A percentile compares a stretch with the other conserved stretches of the same genome.
These are phyloP conservation scores for Pyrenophora teres DNA, from an alignment of 2,329 filamentous ascomycete species.

Conservation along the genomic window DNA sequence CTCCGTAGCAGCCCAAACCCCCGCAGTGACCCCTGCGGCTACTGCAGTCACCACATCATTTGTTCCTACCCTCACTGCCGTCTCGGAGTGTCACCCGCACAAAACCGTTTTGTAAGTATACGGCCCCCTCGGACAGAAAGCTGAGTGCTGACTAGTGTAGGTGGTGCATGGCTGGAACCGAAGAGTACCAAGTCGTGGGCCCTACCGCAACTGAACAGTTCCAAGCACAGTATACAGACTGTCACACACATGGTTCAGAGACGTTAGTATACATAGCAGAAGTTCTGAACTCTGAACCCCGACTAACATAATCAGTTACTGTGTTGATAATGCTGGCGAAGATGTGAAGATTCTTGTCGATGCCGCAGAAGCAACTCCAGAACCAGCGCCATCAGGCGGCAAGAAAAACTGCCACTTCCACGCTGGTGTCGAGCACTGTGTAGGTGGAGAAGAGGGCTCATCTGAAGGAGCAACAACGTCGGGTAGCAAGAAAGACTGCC, in stretches of 20 bases:
- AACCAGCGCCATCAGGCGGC: constrained; percentile 16
- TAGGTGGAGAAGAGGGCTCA: constrained; percentile 46
- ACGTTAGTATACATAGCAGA: constrained; percentile 53
- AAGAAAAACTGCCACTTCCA: constrained; percentile 68
- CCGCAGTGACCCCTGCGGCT: constrained; percentile 10
- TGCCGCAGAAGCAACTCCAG: constrained; percentile 26
- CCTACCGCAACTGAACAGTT: constrained; percentile 61
- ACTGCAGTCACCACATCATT: constrained; percentile 8
- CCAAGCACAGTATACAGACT: constrained; percentile 66
- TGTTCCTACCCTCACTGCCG: constrained; percentile 47
- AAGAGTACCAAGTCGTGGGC: constrained; percentile 53
- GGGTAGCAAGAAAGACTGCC: constrained; percentile 54
- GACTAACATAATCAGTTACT: constrained; percentile 57
- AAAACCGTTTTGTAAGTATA: constrained; percentile 49
- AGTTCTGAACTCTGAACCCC: background rate
- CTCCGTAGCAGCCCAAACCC: constrained; percentile 24
- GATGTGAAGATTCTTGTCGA: constrained; percentile 63
- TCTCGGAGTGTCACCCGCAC: constrained; percentile 61
- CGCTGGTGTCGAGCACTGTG: constrained; percentile 72
- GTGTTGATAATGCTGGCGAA: constrained; percentile 62
- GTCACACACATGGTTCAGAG: constrained; percentile 64
- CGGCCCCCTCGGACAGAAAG: background rate
- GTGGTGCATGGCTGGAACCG: constrained; percentile 52
- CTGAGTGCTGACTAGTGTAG: constrained; percentile 34
- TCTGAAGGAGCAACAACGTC: constrained; percentile 19